Evolutionary conservation across 2,329 filamentous ascomycete genomes (phyloP).

Genomic region (Sporothrix luriei): DNA sequence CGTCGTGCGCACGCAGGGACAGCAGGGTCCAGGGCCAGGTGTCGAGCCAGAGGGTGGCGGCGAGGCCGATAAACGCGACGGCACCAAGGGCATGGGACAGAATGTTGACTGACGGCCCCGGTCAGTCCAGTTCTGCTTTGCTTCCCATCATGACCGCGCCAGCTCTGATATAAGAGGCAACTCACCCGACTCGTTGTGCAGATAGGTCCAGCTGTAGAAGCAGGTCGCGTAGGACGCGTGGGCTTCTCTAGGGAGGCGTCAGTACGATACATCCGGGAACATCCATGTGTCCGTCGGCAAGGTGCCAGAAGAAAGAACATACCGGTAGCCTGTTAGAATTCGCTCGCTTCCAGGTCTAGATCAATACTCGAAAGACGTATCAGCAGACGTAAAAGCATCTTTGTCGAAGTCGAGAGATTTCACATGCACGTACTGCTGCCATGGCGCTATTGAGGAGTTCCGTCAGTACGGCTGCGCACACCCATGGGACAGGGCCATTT

Average conservation of each 20-base stretch:
- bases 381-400: not conserved
- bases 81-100: slow-evolving; percentile 50
- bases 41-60: slow-evolving; percentile 44
- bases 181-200: slow-evolving; percentile 41
- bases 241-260: slow-evolving; percentile 35
- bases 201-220: slow-evolving; percentile 38
- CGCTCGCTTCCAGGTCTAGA: slow-evolving; percentile 7
- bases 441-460: not conserved
- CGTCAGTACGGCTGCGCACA: not conserved
- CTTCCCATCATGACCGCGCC: too few relatives aligned
- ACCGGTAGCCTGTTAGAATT: slow-evolving; percentile 25
- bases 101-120: slow-evolving; percentile 49
- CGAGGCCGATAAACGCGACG: slow-evolving; percentile 46
- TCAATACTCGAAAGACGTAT: not conserved
- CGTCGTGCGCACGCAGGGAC: not conserved
- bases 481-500: not conserved
- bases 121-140: not conserved
- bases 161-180: not conserved
- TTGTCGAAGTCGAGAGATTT: not conserved
- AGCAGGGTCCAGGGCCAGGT: slow-evolving; percentile 20
- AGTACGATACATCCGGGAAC: not conserved
- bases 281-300: not conserved
- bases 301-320: not conserved
- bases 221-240: slow-evolving; percentile 38
- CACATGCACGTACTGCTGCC: slow-evolving; percentile 17